Evolutionary conservation across 306 rosid genomes (phyloP).

Genomic region (Cicer bijugum): DNA sequence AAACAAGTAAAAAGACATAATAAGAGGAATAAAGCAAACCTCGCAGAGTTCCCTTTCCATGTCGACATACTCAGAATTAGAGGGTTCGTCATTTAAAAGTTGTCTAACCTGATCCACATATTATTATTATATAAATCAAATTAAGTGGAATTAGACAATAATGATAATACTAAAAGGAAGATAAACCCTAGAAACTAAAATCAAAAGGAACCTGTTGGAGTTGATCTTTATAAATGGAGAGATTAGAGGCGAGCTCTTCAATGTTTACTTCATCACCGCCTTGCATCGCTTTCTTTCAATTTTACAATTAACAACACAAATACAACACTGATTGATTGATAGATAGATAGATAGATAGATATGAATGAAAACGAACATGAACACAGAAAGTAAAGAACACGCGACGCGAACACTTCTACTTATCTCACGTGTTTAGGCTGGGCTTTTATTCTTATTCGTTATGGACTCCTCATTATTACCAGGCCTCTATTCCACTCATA

Average conservation of each 20-base stretch:
- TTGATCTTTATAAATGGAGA: constrained; percentile 81
- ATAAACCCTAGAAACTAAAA: constrained; percentile 37
- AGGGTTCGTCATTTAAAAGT: constrained; percentile 72
- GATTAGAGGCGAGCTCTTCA: constrained; percentile 79
- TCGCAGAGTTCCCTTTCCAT: constrained; percentile 92
- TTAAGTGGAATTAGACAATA: background rate
- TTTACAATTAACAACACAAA: background rate
- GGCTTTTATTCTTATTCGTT: too few species aligned
- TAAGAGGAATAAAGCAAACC: constrained; percentile 48
- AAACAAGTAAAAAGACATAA: background rate
- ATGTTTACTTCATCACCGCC: constrained; percentile 84
- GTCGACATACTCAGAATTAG: constrained; percentile 80
- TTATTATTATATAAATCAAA: too few species aligned
- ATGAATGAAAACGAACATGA: too few species aligned
- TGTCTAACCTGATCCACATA: constrained; percentile 64
- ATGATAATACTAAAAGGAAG: background rate
- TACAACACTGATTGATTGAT: background rate
- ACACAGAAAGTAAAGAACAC: too few species aligned
- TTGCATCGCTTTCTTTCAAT: constrained; percentile 48
- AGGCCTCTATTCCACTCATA: too few species aligned
- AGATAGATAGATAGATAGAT: background rate
- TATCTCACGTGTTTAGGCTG: too few species aligned
- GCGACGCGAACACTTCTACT: too few species aligned
- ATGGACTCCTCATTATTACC: too few species aligned
- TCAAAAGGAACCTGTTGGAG: constrained; percentile 60